A percentile compares a stretch with the other conserved stretches of the same genome.
These are phyloP conservation scores for Chlamydomonas urium DNA, from an alignment of 139 green algal species.

Conservation along the genomic window DNA sequence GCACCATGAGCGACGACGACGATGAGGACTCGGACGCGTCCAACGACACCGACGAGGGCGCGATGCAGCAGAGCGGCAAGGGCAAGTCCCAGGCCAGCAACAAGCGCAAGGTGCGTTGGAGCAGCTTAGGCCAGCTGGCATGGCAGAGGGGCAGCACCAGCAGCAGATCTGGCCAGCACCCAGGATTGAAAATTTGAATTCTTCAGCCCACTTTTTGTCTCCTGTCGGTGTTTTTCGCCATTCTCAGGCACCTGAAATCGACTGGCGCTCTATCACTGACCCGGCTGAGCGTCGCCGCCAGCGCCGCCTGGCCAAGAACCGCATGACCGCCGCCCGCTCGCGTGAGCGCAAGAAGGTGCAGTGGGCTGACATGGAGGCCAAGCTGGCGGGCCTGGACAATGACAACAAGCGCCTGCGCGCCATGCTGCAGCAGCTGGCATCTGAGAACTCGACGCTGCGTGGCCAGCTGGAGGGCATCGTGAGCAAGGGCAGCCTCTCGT, in stretches of 20 bases:
- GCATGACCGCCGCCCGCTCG: slow-evolving; percentile 53
- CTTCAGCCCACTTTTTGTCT: neutral
- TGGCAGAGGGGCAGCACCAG: neutral
- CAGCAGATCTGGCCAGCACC: neutral
- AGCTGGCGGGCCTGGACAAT: slow-evolving; percentile 23
- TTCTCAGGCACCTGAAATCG: slow-evolving; percentile 29
- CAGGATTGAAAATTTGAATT: neutral
- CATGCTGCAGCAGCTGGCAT: slow-evolving; percentile 30
- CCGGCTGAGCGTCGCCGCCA: slow-evolving; percentile 53
- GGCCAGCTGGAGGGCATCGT: slow-evolving; percentile 24
- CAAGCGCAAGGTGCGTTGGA: slow-evolving; percentile 11
- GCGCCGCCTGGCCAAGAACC: slow-evolving; percentile 61
- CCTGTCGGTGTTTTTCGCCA: neutral
- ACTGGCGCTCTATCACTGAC: slow-evolving; percentile 56
- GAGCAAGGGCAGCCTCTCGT: neutral
- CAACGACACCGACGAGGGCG: slow-evolving; percentile 4
- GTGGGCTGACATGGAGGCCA: slow-evolving; percentile 42
- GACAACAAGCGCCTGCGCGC: slow-evolving; percentile 41
- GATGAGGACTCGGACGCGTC: neutral
- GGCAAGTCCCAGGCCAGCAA: neutral
- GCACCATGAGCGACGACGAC: slow-evolving; percentile 2
- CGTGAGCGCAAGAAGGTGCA: slow-evolving; percentile 60
- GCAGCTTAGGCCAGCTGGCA: neutral
- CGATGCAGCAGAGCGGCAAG: neutral
- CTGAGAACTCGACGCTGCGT: slow-evolving; percentile 38